Percentiles rank a stretch among this genome's conserved stretches.
Evolutionary conservation across 1,284 basidiomycete species (phyloP).

Genomic region (Ganoderma resinaceum): DNA sequence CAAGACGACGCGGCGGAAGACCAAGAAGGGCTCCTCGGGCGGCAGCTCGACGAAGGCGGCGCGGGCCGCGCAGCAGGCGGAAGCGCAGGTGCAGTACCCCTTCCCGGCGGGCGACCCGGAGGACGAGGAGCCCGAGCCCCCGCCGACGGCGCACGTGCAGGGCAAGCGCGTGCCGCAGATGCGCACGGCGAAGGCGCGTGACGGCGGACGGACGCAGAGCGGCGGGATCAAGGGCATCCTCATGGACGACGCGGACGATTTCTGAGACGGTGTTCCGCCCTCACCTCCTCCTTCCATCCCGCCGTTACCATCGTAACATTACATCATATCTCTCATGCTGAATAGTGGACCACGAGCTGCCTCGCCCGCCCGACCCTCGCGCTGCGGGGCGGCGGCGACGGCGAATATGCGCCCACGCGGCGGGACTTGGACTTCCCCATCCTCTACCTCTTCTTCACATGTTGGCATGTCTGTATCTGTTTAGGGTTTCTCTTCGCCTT

Average conservation of each 20-base stretch:
- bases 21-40: conserved; percentile 34
- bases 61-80: conserved; percentile 27
- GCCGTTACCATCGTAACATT: neutral
- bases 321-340: neutral
- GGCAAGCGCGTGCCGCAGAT: conserved; percentile 52
- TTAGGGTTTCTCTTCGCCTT: neutral
- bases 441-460: conserved; percentile 4
- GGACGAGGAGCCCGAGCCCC: conserved; percentile 39
- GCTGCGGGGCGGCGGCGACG: neutral
- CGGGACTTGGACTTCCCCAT: neutral
- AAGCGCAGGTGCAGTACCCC: conserved; percentile 54
- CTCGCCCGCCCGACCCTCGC: neutral
- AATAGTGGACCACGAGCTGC: neutral
- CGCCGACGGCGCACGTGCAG: conserved; percentile 19
- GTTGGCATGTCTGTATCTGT: conserved; percentile 14
- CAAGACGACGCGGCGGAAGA: conserved; percentile 36
- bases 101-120: conserved; percentile 60
- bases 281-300: neutral
- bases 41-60: conserved; percentile 23
- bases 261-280: conserved; percentile 27
- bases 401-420: conserved; percentile 1
- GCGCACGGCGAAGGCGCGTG: conserved; percentile 73
- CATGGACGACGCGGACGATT: conserved; percentile 44
- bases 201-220: conserved; percentile 82
- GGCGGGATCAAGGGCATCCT: conserved; percentile 75